phyloP scores from a whole-genome alignment of 768 basidiomycete genomes.

The Boletus fagicola region DNA sequence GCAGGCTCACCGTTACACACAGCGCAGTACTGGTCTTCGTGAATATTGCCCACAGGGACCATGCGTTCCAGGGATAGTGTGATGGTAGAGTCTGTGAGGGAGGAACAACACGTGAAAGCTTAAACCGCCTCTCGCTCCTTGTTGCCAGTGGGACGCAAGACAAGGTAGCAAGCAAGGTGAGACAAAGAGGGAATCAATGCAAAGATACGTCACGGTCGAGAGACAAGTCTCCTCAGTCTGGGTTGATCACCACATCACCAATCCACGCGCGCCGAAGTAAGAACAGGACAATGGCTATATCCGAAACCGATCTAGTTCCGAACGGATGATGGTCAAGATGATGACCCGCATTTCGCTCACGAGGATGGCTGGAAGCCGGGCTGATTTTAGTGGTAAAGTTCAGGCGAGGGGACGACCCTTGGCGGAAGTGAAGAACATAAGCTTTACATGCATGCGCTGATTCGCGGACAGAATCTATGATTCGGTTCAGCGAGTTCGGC shows the following conservation, averaged over 20 bases:
- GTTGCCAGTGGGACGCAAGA: conserved; percentile 38
- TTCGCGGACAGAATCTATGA: conserved; percentile 4
- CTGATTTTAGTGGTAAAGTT: conserved; percentile 4
- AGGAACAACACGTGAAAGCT: conserved; percentile 2
- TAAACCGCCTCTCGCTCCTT: conserved; percentile 19
- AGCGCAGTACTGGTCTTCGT: conserved; percentile 14
- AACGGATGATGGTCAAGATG: conserved; percentile 12
- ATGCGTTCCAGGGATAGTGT: conserved; percentile 8
- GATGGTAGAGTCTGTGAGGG: conserved; percentile 2
- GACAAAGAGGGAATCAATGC: conserved; percentile 18
- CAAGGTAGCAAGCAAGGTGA: conserved; percentile 33
- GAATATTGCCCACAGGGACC: conserved; percentile 9
- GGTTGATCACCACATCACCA: conserved; percentile 9
- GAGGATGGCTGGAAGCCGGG: conserved; percentile 3
- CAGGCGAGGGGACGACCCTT: conserved; percentile 12
- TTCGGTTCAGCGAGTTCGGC: not conserved
- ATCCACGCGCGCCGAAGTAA: conserved; percentile 17
- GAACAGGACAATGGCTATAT: conserved; percentile 33
- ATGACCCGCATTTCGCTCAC: conserved; percentile 21
- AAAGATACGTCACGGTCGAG: conserved; percentile 11
- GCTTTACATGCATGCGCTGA: conserved; percentile 11
- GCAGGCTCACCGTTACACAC: conserved; percentile 17
- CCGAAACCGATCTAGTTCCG: conserved; percentile 40
- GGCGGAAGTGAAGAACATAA: conserved; percentile 20
- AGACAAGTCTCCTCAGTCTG: conserved; percentile 8